Conservation (phyloP, 108 stramenopile species). For the Parietichytrium sp. region DNA sequence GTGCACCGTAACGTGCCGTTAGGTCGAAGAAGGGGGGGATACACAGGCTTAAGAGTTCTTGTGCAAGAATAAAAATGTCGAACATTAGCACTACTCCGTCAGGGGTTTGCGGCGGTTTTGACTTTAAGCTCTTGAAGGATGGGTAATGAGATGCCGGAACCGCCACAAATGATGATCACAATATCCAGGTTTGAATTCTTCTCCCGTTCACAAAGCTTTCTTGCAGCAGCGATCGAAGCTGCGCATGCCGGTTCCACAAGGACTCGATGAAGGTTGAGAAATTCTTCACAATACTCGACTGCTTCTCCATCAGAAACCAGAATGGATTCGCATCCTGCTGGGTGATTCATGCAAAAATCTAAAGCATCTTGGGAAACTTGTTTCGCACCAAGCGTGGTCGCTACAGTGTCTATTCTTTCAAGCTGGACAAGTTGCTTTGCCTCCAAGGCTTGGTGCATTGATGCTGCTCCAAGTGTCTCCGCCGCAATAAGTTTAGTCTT, state of each 20-base stretch:
- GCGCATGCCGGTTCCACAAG: slow-evolving; percentile 89
- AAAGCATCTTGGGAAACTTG: slow-evolving; percentile 69
- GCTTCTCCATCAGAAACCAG: slow-evolving; percentile 78
- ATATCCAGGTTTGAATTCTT: not conserved
- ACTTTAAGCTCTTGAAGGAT: slow-evolving; percentile 11
- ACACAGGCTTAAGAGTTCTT: too few relatives aligned
- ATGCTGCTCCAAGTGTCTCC: slow-evolving; percentile 82
- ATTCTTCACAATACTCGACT: slow-evolving; percentile 71
- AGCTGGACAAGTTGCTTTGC: slow-evolving; percentile 56
- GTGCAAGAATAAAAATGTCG: too few relatives aligned
- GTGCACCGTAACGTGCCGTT: too few relatives aligned
- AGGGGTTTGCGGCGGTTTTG: too few relatives aligned
- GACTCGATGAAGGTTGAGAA: slow-evolving; percentile 75
- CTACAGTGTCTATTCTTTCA: slow-evolving; percentile 70
- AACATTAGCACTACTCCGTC: too few relatives aligned
- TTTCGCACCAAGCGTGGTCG: slow-evolving; percentile 79
- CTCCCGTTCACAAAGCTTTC: not conserved
- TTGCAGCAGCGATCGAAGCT: slow-evolving; percentile 69
- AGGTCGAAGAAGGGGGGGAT: too few relatives aligned
- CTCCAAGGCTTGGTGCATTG: slow-evolving; percentile 61
- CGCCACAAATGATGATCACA: slow-evolving; percentile 4
- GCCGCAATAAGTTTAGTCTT: slow-evolving; percentile 64
- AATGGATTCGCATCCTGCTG: slow-evolving; percentile 41
- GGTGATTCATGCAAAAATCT: slow-evolving; percentile 59
- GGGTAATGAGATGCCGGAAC: not conserved